These are phyloP conservation scores for Spathaspora gorwiae DNA, from an alignment of 805 yeast genomes.

Conservation along the genomic window DNA sequence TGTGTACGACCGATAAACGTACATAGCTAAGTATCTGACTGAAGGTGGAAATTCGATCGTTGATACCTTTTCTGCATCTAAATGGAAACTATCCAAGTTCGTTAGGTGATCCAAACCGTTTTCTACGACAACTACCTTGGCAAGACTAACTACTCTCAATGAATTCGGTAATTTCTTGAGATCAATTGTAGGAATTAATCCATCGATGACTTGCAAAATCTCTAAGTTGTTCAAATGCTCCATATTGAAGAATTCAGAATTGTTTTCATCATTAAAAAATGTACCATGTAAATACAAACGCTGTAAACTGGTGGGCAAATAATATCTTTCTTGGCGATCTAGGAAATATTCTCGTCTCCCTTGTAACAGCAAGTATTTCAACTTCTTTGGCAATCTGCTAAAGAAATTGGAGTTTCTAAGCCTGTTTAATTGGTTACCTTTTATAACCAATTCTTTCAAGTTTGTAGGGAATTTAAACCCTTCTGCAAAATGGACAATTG, in stretches of 20 bases:
- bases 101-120: background rate
- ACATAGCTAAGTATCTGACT: background rate
- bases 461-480: background rate
- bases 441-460: background rate
- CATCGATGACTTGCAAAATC: background rate
- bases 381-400: background rate
- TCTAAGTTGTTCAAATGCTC: background rate
- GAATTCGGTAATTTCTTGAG: background rate
- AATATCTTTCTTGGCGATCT: background rate
- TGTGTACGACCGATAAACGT: too few species aligned
- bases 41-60: background rate
- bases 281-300: background rate
- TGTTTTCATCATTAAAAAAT: background rate
- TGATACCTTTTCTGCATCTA: background rate
- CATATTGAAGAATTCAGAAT: background rate
- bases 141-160: background rate
- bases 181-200: background rate
- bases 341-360: background rate
- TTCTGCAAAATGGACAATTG: background rate
- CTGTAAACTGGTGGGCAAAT: background rate
- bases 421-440: background rate
- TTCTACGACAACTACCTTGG: background rate
- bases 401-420: background rate
- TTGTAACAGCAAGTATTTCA: background rate
- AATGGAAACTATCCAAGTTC: background rate